phyloP scores from a whole-genome alignment of 1,284 basidiomycete species.

The Apiotrichum akiyoshidainum region DNA sequence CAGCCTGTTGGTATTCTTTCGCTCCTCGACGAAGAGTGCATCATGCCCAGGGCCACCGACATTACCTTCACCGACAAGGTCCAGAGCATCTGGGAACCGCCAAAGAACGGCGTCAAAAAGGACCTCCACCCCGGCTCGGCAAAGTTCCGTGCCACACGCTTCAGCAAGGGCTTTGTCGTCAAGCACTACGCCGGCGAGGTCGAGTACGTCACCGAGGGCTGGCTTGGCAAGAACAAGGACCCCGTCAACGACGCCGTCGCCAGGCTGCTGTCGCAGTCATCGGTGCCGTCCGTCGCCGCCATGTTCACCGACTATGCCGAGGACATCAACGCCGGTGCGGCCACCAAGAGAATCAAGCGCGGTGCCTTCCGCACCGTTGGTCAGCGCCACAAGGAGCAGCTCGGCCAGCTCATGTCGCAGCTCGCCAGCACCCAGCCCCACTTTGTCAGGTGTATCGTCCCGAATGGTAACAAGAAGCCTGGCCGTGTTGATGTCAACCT shows the following conservation, averaged over 20 bases:
- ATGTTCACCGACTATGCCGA: slow-evolving; percentile 82
- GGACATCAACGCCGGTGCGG: slow-evolving; percentile 51
- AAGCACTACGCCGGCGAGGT: slow-evolving; percentile 97
- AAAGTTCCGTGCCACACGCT: slow-evolving; percentile 84
- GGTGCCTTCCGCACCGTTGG: slow-evolving; percentile 95
- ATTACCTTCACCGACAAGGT: slow-evolving; percentile 93
- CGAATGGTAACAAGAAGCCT: slow-evolving; percentile 88
- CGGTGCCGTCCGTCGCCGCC: slow-evolving; percentile 73
- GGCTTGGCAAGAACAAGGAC: slow-evolving; percentile 99
- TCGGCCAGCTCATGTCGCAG: slow-evolving; percentile 86
- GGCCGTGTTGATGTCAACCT: slow-evolving; percentile 89
- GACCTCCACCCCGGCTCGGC: slow-evolving; percentile 63
- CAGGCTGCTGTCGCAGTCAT: slow-evolving; percentile 78
- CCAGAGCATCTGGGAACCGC: slow-evolving; percentile 41
- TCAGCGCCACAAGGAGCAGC: slow-evolving; percentile 95
- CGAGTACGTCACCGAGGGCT: slow-evolving; percentile 92
- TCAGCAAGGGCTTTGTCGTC: slow-evolving; percentile 91
- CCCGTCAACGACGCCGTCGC: slow-evolving; percentile 96
- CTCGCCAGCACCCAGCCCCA: slow-evolving; percentile 93
- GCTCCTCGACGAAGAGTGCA: slow-evolving; percentile 95
- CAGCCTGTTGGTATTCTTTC: slow-evolving; percentile 83
- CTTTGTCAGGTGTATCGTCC: slow-evolving; percentile 97
- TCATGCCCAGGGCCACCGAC: slow-evolving; percentile 98
- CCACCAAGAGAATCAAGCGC: slow-evolving; percentile 81
- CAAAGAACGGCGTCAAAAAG: slow-evolving; percentile 23